Base-by-base conservation (phyloP, 805 yeast species). In the Hanseniaspora singularis region DNA sequence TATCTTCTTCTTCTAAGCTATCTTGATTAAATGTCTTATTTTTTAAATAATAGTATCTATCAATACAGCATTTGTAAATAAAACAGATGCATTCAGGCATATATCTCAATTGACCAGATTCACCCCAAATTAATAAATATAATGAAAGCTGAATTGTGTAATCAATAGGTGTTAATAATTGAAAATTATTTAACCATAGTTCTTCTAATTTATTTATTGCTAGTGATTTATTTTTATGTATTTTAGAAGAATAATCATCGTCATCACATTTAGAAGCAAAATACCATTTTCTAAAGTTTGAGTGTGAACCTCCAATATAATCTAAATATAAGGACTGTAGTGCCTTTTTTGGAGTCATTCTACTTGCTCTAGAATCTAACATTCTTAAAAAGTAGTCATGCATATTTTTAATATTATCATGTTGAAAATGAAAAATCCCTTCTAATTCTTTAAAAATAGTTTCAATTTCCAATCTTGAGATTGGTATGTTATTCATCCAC, bases 201-300 rank as follows among this genome's bases (percentile, higher is more conserved):
- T 44, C 33, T 30, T 36, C 34, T 11, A 43, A 38, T 19, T 38
- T 20, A 19, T 34, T 16, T 3, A 50, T 75, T 74, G 54, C 79
- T 86, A 63, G 72, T 79, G 75, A 79, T 79, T 55, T 80, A 81
- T 49, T 67, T 67, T 19, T 71, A 79, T 57, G 80, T 87, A 39
- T 60, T 56, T 57, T 83, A 92, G 57, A 81, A 82, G 0, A 85
- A 84, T 61, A 82, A 79, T 76, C 81, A 63, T 87, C 95, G 40
- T 81, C 63, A 53, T 80, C 87, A 33, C 81, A 66, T 62, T 79
- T 84, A 7, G 94, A 85, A 37, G 92, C 86, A 64, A 88, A 83
- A 61, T 78, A 86, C 97, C 97, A 88, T 62, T 83, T 86, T 57
- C 80, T 74, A 63, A 79, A 89, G 63, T 88, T 88, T 3, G 96